Evolutionary conservation across 805 yeast genomes (phyloP), one percentile per base, ranked within the genome.

Genomic region (Candida vaughaniae): DNA sequence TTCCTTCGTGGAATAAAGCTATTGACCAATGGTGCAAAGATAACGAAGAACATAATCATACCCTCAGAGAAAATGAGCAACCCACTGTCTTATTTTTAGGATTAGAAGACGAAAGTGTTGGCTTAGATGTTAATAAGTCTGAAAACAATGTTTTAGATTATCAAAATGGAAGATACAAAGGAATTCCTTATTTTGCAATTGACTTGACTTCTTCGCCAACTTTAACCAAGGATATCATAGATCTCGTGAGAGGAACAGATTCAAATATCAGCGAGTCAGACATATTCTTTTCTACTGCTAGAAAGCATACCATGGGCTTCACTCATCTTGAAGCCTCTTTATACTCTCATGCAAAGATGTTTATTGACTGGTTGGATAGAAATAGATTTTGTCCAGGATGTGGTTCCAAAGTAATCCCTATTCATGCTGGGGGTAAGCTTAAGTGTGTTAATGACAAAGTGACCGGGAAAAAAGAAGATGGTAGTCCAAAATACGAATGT

Each of bases 351-450:
- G 91, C 86, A 0, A 78, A 82, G 41, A 87, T 85, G 80, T 85
- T 80, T 53, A 53, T 89, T 36, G 95, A 90, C 58, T 91, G 97
- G 96, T 66, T 85, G 31, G 58, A 63, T 36, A 77, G 87, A 35
- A 85, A 84, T 52, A 68, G 71, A 39, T 83, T 73, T 60, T 91
- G 98, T 55, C 90, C 91, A 5, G 91, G 93, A 0, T 91, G 98
- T 65, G 97, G 96, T 0, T 53, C 72, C 0, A 60, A 56, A 27
- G 77, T 79, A 11, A 65, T 77, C 10, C 81, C 86, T 2, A 68
- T 81, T 5, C 78, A 82, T 47, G 84, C 80, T 0, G 91, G 93
- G 0, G 80, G 86, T 1, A 77, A 79, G 53, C 51, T 80, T 29
- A 38, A 47, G 9, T 82, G 90, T 53, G 62, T 75, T 12, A 47